Percentiles rank a stretch among this genome's conserved stretches.
Conservation (phyloP, 257 asterid genomes). For the Craterostigma plantagineum region DNA sequence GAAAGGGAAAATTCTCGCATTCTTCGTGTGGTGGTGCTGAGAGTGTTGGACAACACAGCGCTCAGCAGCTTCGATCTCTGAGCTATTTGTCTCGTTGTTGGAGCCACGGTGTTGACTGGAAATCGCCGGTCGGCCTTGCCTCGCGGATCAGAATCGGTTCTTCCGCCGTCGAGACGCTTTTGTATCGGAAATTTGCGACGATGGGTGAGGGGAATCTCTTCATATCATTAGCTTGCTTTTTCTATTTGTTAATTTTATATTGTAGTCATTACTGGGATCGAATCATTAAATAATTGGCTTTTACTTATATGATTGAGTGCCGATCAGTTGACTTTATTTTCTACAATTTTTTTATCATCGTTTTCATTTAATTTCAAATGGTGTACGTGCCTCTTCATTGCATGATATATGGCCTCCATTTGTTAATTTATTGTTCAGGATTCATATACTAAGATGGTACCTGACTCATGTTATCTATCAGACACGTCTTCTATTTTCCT, state of each 20-base stretch:
- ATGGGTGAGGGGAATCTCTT: slow-evolving; percentile 34
- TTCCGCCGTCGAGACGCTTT: slow-evolving; percentile 16
- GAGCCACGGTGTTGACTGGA: slow-evolving; percentile 89
- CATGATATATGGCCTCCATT: too few species aligned
- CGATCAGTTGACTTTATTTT: too few species aligned
- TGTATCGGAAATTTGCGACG: slow-evolving; percentile 61
- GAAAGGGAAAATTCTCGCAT: slow-evolving; percentile 11
- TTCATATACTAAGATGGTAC: too few species aligned
- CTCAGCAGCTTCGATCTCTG: slow-evolving; percentile 24
- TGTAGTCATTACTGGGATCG: slow-evolving; percentile 1
- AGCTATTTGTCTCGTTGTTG: slow-evolving; percentile 42
- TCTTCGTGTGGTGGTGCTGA: slow-evolving; percentile 1
- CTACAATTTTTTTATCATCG: too few species aligned
- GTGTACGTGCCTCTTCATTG: too few species aligned
- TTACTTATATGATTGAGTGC: neutral
- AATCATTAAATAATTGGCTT: too few species aligned
- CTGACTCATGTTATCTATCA: too few species aligned
- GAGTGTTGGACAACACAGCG: slow-evolving; percentile 3
- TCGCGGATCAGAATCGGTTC: slow-evolving; percentile 67
- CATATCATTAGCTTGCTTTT: neutral
- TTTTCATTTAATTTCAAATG: too few species aligned
- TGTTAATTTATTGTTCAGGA: too few species aligned
- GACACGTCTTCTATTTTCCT: too few species aligned
- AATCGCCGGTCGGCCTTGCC: slow-evolving; percentile 49
- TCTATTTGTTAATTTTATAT: neutral